These are phyloP conservation scores for Bruguiera sexangula DNA, from an alignment of 345 rosid genomes.

Conservation along the genomic window DNA sequence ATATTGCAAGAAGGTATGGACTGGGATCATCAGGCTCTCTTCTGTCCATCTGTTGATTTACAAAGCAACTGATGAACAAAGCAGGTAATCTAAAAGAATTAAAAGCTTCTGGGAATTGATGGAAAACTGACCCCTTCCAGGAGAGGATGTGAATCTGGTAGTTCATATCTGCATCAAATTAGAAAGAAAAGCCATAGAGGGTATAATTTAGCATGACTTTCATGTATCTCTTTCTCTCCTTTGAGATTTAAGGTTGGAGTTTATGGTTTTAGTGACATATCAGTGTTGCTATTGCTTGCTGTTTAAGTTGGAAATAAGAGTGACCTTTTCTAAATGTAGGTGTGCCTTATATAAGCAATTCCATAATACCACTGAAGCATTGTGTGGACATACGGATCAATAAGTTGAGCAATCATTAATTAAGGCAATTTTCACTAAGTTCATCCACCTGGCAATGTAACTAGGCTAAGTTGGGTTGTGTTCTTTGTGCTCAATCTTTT, in stretches of 20 bases:
- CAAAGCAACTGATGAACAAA: background rate
- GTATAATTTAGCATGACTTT: background rate
- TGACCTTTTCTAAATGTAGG: background rate
- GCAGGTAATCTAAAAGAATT: background rate
- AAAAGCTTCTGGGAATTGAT: background rate
- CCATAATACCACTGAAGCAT: background rate
- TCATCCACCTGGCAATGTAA: too few species aligned
- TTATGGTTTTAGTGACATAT: background rate
- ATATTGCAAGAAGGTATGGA: conserved; percentile 85
- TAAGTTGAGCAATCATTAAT: background rate
- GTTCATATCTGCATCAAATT: conserved; percentile 70
- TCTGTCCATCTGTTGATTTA: conserved; percentile 61
- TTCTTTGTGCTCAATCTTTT: background rate
- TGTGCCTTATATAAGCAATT: background rate
- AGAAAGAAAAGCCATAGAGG: conserved; percentile 16
- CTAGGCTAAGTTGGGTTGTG: too few species aligned
- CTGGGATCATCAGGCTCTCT: conserved; percentile 84
- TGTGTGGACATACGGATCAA: too few species aligned
- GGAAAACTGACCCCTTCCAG: conserved; percentile 55
- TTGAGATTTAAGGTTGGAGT: background rate
- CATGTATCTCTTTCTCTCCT: background rate
- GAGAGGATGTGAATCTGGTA: conserved; percentile 85
- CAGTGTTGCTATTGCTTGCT: too few species aligned
- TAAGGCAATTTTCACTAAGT: background rate
- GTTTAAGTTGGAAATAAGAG: too few species aligned